phyloP scores from a whole-genome alignment of 2,329 filamentous ascomycete genomes.

The Stachybotrys elegans region DNA sequence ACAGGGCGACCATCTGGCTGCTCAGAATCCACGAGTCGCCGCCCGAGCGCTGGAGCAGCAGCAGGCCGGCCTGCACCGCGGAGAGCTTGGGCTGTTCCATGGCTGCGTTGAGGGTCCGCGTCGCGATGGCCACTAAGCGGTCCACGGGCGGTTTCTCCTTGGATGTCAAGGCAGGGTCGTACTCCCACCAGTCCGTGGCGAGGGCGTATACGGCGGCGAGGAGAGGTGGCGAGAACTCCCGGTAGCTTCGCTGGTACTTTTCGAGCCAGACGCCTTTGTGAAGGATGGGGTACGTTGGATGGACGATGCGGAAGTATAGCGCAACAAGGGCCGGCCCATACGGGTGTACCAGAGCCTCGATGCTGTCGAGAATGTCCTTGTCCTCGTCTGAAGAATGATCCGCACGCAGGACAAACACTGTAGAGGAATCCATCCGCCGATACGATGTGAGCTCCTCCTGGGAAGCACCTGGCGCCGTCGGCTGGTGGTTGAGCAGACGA shows the following conservation, averaged over 20 bases:
- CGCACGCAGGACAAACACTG: too few relatives aligned
- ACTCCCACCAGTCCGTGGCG: conserved; percentile 36
- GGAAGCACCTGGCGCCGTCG: too few relatives aligned
- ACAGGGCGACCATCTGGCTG: conserved; percentile 38
- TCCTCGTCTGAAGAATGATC: too few relatives aligned
- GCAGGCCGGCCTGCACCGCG: conserved; percentile 37
- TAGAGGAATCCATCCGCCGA: too few relatives aligned
- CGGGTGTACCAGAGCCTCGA: conserved; percentile 51
- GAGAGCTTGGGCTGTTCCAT: conserved; percentile 35
- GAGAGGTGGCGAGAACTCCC: conserved; percentile 45
- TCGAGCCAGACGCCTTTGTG: conserved; percentile 49
- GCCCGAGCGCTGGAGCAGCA: conserved; percentile 28
- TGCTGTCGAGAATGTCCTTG: too few relatives aligned
- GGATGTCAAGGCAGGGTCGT: conserved; percentile 7
- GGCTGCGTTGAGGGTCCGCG: conserved; percentile 26
- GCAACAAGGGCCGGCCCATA: conserved; percentile 53
- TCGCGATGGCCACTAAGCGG: conserved; percentile 24
- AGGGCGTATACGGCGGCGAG: conserved; percentile 48
- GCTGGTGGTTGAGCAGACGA: too few relatives aligned
- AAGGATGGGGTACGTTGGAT: conserved; percentile 43
- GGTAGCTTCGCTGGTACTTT: conserved; percentile 44
- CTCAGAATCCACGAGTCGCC: conserved; percentile 31
- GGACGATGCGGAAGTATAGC: conserved; percentile 52
- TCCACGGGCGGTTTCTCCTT: conserved; percentile 31
- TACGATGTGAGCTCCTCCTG: too few relatives aligned